These are phyloP conservation scores for Cladosporium velox DNA, from an alignment of 2,329 filamentous ascomycete genomes.

Conservation along the genomic window DNA sequence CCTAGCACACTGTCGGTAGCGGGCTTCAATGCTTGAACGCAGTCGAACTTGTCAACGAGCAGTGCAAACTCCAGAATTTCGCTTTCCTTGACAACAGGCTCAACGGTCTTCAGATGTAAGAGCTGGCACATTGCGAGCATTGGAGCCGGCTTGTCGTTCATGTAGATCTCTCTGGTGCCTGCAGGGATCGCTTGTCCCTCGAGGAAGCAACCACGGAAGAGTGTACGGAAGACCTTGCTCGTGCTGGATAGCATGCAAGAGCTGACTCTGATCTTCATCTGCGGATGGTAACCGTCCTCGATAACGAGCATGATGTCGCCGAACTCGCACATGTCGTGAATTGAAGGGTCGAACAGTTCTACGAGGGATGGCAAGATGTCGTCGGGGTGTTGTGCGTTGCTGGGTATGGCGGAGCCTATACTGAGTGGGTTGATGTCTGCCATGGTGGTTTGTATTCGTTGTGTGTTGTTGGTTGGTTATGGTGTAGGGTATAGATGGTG, in stretches of 20 bases:
- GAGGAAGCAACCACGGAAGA: constrained; percentile 25
- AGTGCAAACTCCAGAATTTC: constrained; percentile 20
- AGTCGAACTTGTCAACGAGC: constrained; percentile 26
- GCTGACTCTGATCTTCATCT: constrained; percentile 23
- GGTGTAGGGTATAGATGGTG: background rate
- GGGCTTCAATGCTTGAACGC: background rate
- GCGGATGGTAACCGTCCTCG: constrained; percentile 24
- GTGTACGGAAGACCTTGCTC: constrained; percentile 23
- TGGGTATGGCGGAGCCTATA: background rate
- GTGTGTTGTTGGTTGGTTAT: background rate
- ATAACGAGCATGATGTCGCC: constrained; percentile 26
- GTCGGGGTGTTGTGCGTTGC: background rate
- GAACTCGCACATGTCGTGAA: constrained; percentile 25
- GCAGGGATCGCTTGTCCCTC: constrained; percentile 21
- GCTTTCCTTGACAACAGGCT: background rate
- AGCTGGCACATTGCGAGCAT: constrained; percentile 21
- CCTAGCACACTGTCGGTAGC: background rate
- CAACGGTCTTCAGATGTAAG: constrained; percentile 18
- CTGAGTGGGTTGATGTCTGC: background rate
- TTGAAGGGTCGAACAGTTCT: constrained; percentile 21
- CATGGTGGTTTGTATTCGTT: background rate
- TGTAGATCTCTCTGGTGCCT: constrained; percentile 19
- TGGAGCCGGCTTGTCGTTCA: constrained; percentile 19
- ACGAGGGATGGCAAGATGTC: constrained; percentile 12
- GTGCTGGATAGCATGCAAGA: constrained; percentile 26